Evolutionary conservation across 176 grass and related monocot genomes (phyloP).

Genomic region (Aegilops bicornis): DNA sequence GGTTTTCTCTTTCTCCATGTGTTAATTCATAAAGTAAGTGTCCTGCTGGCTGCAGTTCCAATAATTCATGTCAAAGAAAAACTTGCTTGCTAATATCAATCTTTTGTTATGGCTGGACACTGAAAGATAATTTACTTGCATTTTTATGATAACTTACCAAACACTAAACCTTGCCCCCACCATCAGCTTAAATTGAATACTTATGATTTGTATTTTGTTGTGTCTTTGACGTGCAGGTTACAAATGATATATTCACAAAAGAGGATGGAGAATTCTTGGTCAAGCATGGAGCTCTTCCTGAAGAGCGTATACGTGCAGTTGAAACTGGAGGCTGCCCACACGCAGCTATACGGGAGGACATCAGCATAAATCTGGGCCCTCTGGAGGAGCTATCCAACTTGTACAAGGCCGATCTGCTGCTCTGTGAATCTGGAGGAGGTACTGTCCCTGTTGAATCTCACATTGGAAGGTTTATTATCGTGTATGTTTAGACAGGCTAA

Average conservation of each 20-base stretch:
- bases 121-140: too few relatives aligned
- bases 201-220: too few relatives aligned
- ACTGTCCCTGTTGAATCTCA: conserved; percentile 23
- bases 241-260: conserved; percentile 99
- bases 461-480: background rate
- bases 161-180: too few relatives aligned
- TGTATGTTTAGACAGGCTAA: background rate
- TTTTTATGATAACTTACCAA: too few relatives aligned
- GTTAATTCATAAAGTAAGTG: too few relatives aligned
- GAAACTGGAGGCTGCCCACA: conserved; percentile 96
- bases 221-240: conserved; percentile 45
- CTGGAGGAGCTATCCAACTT: conserved; percentile 89
- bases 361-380: conserved; percentile 95
- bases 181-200: too few relatives aligned
- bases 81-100: too few relatives aligned
- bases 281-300: conserved; percentile 84
- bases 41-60: too few relatives aligned
- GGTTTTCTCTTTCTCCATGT: too few relatives aligned
- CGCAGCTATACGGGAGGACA: conserved; percentile 95
- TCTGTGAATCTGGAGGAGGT: conserved; percentile 99
- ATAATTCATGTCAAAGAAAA: too few relatives aligned
- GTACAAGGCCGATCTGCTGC: conserved; percentile 85
- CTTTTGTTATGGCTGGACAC: too few relatives aligned
- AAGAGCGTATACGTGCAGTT: conserved; percentile 82
- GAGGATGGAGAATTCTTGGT: conserved; percentile 96